A percentile compares a stretch with the other conserved stretches of the same genome.
These are phyloP conservation scores for Ophiostoma novo-ulmi DNA, from an alignment of 2,329 filamentous ascomycete species.

Conservation along the genomic window DNA sequence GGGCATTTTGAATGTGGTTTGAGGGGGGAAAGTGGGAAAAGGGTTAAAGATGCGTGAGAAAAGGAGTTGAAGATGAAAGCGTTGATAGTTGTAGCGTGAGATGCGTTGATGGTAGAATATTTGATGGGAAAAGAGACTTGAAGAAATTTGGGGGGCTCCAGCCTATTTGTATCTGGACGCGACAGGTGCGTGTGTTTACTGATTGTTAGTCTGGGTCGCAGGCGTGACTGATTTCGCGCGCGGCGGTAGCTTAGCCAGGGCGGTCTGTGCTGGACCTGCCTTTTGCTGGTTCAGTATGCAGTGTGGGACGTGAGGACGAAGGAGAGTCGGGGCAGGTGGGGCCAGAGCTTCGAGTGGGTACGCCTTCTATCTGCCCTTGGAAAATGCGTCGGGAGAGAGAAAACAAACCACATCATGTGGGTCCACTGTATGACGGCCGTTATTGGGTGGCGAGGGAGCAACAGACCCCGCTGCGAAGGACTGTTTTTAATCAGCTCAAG, in stretches of 20 bases:
- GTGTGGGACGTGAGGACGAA: conserved; percentile 8
- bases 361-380: conserved; percentile 7
- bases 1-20: conserved; percentile 66
- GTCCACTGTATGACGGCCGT: not conserved
- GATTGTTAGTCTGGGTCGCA: conserved; percentile 40
- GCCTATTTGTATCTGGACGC: conserved; percentile 59
- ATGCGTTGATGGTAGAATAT: conserved; percentile 30
- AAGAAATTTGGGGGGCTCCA: conserved; percentile 45
- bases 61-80: conserved; percentile 25
- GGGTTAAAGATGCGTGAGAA: conserved; percentile 23
- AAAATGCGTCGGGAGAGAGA: conserved; percentile 11
- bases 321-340: conserved; percentile 11
- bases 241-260: conserved; percentile 18
- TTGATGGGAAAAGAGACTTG: conserved; percentile 40
- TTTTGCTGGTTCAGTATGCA: not conserved
- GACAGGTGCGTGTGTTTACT: conserved; percentile 49
- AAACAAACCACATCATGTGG: conserved; percentile 16
- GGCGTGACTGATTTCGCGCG: conserved; percentile 29
- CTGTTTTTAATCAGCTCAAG: not conserved
- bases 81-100: conserved; percentile 25
- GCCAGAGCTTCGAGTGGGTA: conserved; percentile 15
- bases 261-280: conserved; percentile 23
- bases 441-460: not conserved
- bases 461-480: not conserved
- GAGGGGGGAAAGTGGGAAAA: conserved; percentile 24